phyloP scores from a whole-genome alignment of 352 stramenopile species.

The Phytophthora sp. region DNA sequence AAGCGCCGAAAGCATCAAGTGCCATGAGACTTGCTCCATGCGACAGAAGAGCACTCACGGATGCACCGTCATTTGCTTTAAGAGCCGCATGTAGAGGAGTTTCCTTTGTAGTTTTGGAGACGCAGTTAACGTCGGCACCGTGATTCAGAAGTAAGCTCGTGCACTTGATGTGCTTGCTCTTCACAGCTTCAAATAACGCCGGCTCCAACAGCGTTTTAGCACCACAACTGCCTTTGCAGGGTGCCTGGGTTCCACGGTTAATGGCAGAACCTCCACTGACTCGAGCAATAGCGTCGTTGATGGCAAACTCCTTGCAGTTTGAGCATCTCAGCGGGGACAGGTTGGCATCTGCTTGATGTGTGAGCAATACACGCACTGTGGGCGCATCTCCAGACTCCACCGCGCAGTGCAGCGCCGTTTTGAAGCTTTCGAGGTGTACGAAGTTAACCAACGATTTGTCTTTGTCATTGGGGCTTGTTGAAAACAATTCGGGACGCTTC shows the following conservation, averaged over 20 bases:
- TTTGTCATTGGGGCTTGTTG: conserved; percentile 5
- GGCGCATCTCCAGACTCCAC: conserved; percentile 52
- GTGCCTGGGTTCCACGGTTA: conserved; percentile 8
- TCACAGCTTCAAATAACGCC: conserved; percentile 48
- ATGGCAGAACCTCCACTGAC: conserved; percentile 6
- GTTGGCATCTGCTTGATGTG: conserved; percentile 53
- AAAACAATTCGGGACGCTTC: conserved; percentile 43
- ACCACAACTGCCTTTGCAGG: conserved; percentile 46
- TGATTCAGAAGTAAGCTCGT: conserved; percentile 49
- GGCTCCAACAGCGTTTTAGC: conserved; percentile 51
- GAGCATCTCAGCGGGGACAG: conserved; percentile 56
- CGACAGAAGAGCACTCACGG: conserved; percentile 52
- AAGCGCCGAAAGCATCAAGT: conserved; percentile 40
- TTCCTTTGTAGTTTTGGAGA: conserved; percentile 42
- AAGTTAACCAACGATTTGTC: conserved; percentile 53
- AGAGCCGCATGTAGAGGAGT: conserved; percentile 63
- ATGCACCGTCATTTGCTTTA: conserved; percentile 41
- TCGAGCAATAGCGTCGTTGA: conserved; percentile 22
- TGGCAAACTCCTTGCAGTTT: conserved; percentile 39
- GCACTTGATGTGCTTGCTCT: conserved; percentile 41
- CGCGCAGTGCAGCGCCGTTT: conserved; percentile 67
- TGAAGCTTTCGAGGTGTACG: conserved; percentile 48
- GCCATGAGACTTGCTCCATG: conserved; percentile 56
- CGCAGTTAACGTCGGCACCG: conserved; percentile 48
- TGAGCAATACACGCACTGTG: conserved; percentile 46